These are phyloP conservation scores for Fusarium stilboides DNA, from an alignment of 2,329 filamentous ascomycete species.

Conservation along the genomic window DNA sequence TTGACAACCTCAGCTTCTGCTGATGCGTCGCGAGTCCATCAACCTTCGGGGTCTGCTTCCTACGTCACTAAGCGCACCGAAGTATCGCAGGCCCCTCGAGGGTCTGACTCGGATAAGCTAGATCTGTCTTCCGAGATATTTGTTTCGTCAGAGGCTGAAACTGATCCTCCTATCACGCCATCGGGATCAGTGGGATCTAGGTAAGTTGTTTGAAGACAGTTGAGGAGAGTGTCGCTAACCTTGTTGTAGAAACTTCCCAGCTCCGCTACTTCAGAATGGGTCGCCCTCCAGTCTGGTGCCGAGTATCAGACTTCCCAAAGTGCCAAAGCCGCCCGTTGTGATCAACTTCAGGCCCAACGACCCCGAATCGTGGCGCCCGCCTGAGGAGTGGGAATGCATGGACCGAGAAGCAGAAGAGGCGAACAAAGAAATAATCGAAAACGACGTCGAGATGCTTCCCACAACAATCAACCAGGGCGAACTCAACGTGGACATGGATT, in stretches of 20 bases:
- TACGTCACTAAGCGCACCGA: constrained; percentile 32
- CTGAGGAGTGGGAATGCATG: constrained; percentile 60
- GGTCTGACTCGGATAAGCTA: constrained; percentile 17
- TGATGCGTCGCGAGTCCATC: constrained; percentile 19
- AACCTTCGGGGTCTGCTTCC: constrained; percentile 32
- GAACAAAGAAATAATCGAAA: not conserved
- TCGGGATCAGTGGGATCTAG: constrained; percentile 18
- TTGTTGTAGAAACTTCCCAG: constrained; percentile 21
- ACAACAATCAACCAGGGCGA: not conserved
- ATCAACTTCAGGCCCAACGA: constrained; percentile 54
- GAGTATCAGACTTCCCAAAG: constrained; percentile 13
- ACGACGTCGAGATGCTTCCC: constrained; percentile 5
- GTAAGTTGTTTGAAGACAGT: not conserved
- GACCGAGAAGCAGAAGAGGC: constrained; percentile 11
- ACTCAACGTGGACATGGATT: not conserved
- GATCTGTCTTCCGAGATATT: constrained; percentile 36
- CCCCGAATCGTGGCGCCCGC: constrained; percentile 62
- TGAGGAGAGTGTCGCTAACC: constrained; percentile 6
- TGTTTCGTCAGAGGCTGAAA: constrained; percentile 39
- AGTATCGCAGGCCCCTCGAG: constrained; percentile 18
- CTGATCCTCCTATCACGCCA: constrained; percentile 35
- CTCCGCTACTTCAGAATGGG: constrained; percentile 36
- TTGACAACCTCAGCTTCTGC: not conserved
- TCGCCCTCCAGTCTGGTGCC: constrained; percentile 32
- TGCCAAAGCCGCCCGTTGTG: constrained; percentile 31